A percentile compares a stretch with the other conserved stretches of the same genome.
Conservation (phyloP, 441 rosid species). For the Raphanus hybrid region DNA sequence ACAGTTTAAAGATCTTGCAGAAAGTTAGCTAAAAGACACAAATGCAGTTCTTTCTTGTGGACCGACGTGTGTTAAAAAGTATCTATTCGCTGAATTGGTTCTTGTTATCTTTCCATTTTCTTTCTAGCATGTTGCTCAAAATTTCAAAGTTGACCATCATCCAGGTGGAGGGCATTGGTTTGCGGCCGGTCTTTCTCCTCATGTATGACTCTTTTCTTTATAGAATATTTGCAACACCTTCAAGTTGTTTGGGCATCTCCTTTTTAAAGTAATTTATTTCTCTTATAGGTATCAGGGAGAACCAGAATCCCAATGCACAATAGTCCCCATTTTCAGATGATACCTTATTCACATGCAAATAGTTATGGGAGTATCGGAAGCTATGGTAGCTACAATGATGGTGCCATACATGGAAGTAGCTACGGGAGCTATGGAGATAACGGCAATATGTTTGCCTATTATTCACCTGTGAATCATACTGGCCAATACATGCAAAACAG, state of each 20-base stretch:
- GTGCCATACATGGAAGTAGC: conserved; percentile 80
- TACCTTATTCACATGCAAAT: conserved; percentile 76
- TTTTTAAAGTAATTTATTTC: conserved; percentile 22
- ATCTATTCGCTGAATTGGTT: conserved; percentile 16
- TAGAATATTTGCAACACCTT: conserved; percentile 4
- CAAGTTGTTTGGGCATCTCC: conserved; percentile 20
- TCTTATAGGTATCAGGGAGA: conserved; percentile 76
- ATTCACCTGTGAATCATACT: conserved; percentile 92
- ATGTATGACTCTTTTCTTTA: conserved; percentile 56
- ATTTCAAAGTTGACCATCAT: conserved; percentile 93
- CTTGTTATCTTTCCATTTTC: conserved; percentile 20
- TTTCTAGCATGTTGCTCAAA: conserved; percentile 75
- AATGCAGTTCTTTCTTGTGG: background rate
- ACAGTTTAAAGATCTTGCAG: background rate
- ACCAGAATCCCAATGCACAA: conserved; percentile 68
- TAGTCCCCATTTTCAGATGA: conserved; percentile 83
- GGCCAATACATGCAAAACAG: conserved; percentile 80
- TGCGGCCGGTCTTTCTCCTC: conserved; percentile 99
- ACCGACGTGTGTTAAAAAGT: conserved; percentile 19
- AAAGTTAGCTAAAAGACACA: too few relatives aligned
- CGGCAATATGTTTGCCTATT: conserved; percentile 77
- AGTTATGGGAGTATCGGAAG: conserved; percentile 89
- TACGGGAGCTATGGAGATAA: conserved; percentile 95
- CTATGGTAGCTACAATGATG: conserved; percentile 83
- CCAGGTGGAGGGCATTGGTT: conserved; percentile 99